A percentile compares a stretch with the other conserved stretches of the same genome.
Evolutionary conservation across 495 filamentous ascomycete genomes (phyloP).

Genomic region (Bacidia gigantensis): DNA sequence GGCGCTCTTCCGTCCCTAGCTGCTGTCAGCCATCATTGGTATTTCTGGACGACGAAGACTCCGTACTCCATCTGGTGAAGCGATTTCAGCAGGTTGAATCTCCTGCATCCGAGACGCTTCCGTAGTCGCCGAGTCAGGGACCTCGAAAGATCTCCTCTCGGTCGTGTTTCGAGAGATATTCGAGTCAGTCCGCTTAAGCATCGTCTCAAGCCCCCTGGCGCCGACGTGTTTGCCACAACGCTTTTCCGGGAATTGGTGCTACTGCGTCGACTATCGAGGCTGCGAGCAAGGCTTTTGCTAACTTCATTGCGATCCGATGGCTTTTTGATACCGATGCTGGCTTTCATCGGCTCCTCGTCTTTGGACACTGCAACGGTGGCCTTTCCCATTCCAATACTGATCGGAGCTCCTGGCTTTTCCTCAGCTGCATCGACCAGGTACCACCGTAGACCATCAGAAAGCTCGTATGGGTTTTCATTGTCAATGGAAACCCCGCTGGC

Average conservation of each 20-base stretch:
- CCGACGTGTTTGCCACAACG: slow-evolving; percentile 13
- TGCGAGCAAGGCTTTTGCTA: slow-evolving; percentile 67
- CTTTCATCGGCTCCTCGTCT: slow-evolving; percentile 48
- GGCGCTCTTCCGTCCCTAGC: neutral
- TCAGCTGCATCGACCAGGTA: slow-evolving; percentile 87
- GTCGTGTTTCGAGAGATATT: slow-evolving; percentile 20
- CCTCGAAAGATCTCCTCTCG: slow-evolving; percentile 28
- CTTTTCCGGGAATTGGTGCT: slow-evolving; percentile 69
- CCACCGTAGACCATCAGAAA: slow-evolving; percentile 92
- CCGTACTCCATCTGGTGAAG: neutral
- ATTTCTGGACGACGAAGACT: neutral
- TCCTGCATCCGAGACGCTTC: neutral
- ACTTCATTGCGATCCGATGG: slow-evolving; percentile 29
- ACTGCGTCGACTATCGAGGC: slow-evolving; percentile 77
- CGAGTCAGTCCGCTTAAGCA: slow-evolving; percentile 9
- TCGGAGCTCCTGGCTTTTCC: slow-evolving; percentile 88
- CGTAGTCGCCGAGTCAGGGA: slow-evolving; percentile 23
- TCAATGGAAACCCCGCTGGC: slow-evolving; percentile 39
- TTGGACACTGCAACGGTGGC: slow-evolving; percentile 81
- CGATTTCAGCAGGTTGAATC: slow-evolving; percentile 17
- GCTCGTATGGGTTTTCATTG: slow-evolving; percentile 94
- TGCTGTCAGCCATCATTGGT: slow-evolving; percentile 6
- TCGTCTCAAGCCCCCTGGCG: slow-evolving; percentile 5
- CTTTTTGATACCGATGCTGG: slow-evolving; percentile 50
- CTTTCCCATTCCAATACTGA: slow-evolving; percentile 75